Evolutionary conservation across 805 yeast species (phyloP).

Genomic region (Lipomyces spencermartinsiae): DNA sequence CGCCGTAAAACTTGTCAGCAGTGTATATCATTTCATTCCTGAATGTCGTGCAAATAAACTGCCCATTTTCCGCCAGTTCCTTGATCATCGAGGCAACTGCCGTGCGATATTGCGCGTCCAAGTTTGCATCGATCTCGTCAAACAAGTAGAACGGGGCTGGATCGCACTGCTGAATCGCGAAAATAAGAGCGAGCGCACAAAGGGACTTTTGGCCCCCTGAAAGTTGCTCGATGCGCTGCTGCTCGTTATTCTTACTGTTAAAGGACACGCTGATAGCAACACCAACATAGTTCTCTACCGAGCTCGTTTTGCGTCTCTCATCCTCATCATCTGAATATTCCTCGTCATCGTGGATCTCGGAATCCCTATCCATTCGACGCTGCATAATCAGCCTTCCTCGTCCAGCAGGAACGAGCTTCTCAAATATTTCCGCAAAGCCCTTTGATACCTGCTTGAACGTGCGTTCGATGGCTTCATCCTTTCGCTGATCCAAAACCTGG

Average conservation of each 20-base stretch:
- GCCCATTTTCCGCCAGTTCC: slow-evolving; percentile 61
- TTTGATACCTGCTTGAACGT: slow-evolving; percentile 79
- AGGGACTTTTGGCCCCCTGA: slow-evolving; percentile 97
- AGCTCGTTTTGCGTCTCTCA: slow-evolving; percentile 36
- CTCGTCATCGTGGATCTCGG: slow-evolving; percentile 37
- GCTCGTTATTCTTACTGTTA: slow-evolving; percentile 84
- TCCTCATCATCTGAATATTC: slow-evolving; percentile 43
- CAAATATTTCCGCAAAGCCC: slow-evolving; percentile 77
- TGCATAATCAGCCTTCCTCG: slow-evolving; percentile 75
- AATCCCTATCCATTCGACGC: slow-evolving; percentile 46
- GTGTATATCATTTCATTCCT: slow-evolving; percentile 89
- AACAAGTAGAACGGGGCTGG: slow-evolving; percentile 97
- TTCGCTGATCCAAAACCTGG: slow-evolving; percentile 70
- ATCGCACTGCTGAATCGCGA: slow-evolving; percentile 93
- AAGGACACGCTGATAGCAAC: slow-evolving; percentile 88
- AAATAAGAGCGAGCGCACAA: slow-evolving; percentile 92
- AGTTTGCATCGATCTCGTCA: slow-evolving; percentile 95
- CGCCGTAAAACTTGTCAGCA: slow-evolving; percentile 88
- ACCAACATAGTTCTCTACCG: slow-evolving; percentile 71
- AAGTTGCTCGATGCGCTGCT: slow-evolving; percentile 83
- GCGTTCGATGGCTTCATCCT: slow-evolving; percentile 78
- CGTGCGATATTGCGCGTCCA: slow-evolving; percentile 88
- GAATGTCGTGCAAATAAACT: slow-evolving; percentile 95
- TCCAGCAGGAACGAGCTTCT: slow-evolving; percentile 82
- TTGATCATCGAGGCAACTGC: slow-evolving; percentile 81